Evolutionary conservation across 163 green algal species (phyloP), one percentile per base, ranked within the genome.

Genomic region (Picocystis sp.): DNA sequence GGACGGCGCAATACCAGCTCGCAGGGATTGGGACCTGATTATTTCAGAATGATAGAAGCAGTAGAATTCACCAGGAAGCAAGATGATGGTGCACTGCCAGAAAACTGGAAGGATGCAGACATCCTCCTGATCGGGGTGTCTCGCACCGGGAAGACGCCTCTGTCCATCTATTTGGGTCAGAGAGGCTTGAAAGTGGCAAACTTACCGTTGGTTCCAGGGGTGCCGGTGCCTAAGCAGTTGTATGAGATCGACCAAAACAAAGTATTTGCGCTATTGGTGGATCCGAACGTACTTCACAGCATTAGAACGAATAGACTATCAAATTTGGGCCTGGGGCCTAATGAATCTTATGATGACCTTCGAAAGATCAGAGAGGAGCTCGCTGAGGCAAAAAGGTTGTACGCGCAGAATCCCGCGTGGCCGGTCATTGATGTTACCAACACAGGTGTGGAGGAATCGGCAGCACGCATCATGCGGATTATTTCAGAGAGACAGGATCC

Each of bases 111-210:
- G 2, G 13, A 66, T 22, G 58, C 64, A 0, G 71, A 79, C 56
- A 58, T 79, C 25, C 45, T 79, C 11, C 55, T 79, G 13, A 50
- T 79, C 19, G 71, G 71, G 1, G 71, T 79, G 22, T 70, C 55
- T 11, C 62, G 71, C 41, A 66, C 60, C 38, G 71, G 71, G 58
- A 79, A 79, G 60, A 79, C 71, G 22, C 71, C 71, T 13, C 60
- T 79, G 34, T 74, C 50, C 50, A 79, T 79, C 50, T 79, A 73
- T 58, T 50, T 79, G 33, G 71, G 71, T 3, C 71, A 79, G 57
- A 50, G 67, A 5, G 68, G 68, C 2, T 72, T 67, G 64, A 76
- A 76, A 61, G 67, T 79, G 17, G 71, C 71, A 34, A 79, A 79
- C 55, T 57, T 79, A 11, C 71, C 71, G 22, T 62, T 79, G 14